These are phyloP conservation scores for Tolypocladium amazonense DNA, from an alignment of 2,329 filamentous ascomycete genomes.

Conservation along the genomic window DNA sequence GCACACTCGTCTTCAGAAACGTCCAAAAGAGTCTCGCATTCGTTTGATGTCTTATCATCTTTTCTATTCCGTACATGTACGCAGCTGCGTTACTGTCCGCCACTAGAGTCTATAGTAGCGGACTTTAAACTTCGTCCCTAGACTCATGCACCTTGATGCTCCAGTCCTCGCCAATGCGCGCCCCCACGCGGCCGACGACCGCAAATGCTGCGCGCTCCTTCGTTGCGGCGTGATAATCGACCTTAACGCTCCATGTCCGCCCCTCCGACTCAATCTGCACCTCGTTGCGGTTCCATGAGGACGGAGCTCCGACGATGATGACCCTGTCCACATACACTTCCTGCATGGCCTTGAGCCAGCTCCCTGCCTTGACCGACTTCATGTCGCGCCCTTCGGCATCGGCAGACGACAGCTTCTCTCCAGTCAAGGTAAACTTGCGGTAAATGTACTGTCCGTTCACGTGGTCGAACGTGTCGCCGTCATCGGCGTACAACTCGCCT, in stretches of 20 bases:
- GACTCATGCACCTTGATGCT: conserved; percentile 22
- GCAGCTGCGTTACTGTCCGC: neutral
- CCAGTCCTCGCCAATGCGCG: conserved; percentile 44
- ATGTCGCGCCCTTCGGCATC: conserved; percentile 48
- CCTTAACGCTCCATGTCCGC: conserved; percentile 43
- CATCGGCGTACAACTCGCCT: conserved; percentile 82
- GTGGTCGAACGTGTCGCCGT: conserved; percentile 87
- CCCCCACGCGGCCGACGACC: conserved; percentile 39
- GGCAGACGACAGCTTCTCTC: conserved; percentile 53
- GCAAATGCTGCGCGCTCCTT: conserved; percentile 40
- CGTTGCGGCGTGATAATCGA: conserved; percentile 46
- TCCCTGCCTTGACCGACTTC: conserved; percentile 47
- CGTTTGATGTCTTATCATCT: neutral
- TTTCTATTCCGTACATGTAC: neutral
- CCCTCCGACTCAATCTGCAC: conserved; percentile 46
- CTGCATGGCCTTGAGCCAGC: conserved; percentile 71
- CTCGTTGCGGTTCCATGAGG: conserved; percentile 54
- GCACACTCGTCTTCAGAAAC: too few species aligned
- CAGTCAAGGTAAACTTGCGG: conserved; percentile 61
- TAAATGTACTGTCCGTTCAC: conserved; percentile 81
- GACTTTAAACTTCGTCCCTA: too few species aligned
- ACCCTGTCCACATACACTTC: conserved; percentile 75
- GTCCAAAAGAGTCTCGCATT: neutral
- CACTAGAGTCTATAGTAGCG: too few species aligned
- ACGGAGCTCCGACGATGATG: conserved; percentile 69